phyloP scores from a whole-genome alignment of 768 basidiomycete species.

The Sarcodon aspratus region DNA sequence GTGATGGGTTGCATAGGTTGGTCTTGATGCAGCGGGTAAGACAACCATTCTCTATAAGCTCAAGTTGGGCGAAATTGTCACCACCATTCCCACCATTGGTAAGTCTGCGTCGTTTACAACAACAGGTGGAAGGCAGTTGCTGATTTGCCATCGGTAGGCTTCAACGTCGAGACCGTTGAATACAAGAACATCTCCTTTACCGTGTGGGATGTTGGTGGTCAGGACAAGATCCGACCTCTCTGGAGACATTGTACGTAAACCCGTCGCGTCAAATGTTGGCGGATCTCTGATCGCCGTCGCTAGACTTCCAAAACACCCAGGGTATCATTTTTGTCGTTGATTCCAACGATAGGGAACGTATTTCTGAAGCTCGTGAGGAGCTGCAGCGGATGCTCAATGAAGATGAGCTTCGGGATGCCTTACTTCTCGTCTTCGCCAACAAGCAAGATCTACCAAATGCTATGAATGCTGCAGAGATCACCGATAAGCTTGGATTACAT shows the following conservation, averaged over 20 bases:
- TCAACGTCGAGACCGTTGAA: conserved; percentile 99
- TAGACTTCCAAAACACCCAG: conserved; percentile 99
- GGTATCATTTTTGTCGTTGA: conserved; percentile 99
- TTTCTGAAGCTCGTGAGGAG: conserved; percentile 97
- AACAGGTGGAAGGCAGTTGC: conserved; percentile 4
- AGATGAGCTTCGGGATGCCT: conserved; percentile 96
- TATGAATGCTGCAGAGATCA: conserved; percentile 99
- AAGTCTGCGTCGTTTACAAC: conserved; percentile 20
- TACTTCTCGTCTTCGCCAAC: conserved; percentile 98
- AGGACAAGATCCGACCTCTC: conserved; percentile 99
- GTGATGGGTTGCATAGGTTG: conserved; percentile 48
- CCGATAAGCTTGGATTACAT: conserved; percentile 98
- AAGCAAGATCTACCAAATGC: conserved; percentile 99
- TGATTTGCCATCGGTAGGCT: conserved; percentile 45
- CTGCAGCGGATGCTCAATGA: conserved; percentile 99
- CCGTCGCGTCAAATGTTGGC: conserved; percentile 6
- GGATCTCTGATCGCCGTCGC: conserved; percentile 4
- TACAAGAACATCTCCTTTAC: conserved; percentile 99
- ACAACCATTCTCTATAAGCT: conserved; percentile 98
- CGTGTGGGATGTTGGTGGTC: conserved; percentile 99
- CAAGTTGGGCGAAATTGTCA: conserved; percentile 99
- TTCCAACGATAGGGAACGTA: conserved; percentile 99
- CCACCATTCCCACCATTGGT: conserved; percentile 99
- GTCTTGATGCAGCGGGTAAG: conserved; percentile 98
- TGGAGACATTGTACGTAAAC: conserved; percentile 95